Conservation (phyloP, 768 basidiomycete species). For the Pholiota molesta region DNA sequence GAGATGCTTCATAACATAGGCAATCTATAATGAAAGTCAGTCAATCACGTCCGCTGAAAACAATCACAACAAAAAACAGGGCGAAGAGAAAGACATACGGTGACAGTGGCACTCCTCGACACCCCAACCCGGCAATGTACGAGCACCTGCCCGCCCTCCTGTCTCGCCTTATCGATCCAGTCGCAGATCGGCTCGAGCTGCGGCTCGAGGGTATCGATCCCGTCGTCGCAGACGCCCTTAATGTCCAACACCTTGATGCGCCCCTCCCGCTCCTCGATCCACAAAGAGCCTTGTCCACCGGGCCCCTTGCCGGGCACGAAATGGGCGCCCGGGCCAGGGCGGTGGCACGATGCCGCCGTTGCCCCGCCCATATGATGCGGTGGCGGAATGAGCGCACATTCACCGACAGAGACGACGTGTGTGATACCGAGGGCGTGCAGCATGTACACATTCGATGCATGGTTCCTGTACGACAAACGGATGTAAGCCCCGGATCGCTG, state of each 20-base stretch:
- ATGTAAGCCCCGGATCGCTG: background rate
- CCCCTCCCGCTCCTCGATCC: conserved; percentile 87
- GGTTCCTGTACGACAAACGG: conserved; percentile 58
- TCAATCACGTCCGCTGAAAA: background rate
- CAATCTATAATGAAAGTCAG: conserved; percentile 58
- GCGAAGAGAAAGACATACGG: conserved; percentile 48
- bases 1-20: conserved; percentile 96
- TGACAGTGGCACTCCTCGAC: conserved; percentile 90
- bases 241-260: conserved; percentile 91
- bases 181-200: conserved; percentile 87
- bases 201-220: conserved; percentile 91
- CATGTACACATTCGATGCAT: conserved; percentile 95
- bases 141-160: conserved; percentile 84
- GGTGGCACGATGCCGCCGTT: conserved; percentile 26
- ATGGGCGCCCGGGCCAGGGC: conserved; percentile 34
- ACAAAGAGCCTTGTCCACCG: conserved; percentile 71
- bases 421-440: conserved; percentile 94
- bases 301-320: conserved; percentile 48
- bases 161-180: conserved; percentile 89
- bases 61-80: background rate
- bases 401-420: conserved; percentile 96
- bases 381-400: conserved; percentile 88
- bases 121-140: conserved; percentile 99
- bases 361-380: conserved; percentile 41
- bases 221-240: conserved; percentile 93